phyloP scores from a whole-genome alignment of 2,329 filamentous ascomycete species.

The Phialophora tarda region DNA sequence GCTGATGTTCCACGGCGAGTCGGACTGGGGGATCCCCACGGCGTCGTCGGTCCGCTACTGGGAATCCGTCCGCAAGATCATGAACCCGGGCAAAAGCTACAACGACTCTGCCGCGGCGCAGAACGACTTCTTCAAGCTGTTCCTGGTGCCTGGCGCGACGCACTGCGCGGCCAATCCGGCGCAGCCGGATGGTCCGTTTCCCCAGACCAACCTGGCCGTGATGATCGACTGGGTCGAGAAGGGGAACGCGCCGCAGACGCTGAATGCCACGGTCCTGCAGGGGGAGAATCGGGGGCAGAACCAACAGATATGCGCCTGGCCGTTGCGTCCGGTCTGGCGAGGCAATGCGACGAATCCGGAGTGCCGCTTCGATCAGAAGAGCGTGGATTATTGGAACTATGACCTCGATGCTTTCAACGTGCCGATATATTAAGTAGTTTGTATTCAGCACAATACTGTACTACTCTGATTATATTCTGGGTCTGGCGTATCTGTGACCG shows the following conservation, averaged over 20 bases:
- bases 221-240: slow-evolving; percentile 62
- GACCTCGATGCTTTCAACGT: slow-evolving; percentile 49
- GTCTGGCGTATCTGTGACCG: too few species aligned
- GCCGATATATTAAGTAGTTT: slow-evolving; percentile 44
- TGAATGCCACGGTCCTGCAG: slow-evolving; percentile 49
- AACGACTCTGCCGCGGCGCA: slow-evolving; percentile 51
- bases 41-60: slow-evolving; percentile 62
- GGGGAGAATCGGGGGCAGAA: slow-evolving; percentile 43
- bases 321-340: slow-evolving; percentile 44
- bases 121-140: slow-evolving; percentile 61
- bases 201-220: slow-evolving; percentile 53
- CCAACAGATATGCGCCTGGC: slow-evolving; percentile 47
- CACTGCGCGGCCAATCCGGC: slow-evolving; percentile 57
- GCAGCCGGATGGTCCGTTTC: slow-evolving; percentile 53
- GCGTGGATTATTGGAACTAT: slow-evolving; percentile 50
- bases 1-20: slow-evolving; percentile 65
- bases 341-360: slow-evolving; percentile 45
- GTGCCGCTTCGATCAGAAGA: slow-evolving; percentile 49
- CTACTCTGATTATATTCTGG: too few species aligned
- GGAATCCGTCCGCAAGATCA: slow-evolving; percentile 58
- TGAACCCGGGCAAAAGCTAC: slow-evolving; percentile 53
- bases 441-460: too few species aligned
- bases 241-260: slow-evolving; percentile 50
- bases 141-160: slow-evolving; percentile 59
- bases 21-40: slow-evolving; percentile 59